Percentiles rank a stretch among this genome's conserved stretches.
These are phyloP conservation scores for Hyaloscypha hepaticicola DNA, from an alignment of 495 filamentous ascomycete genomes.

Conservation along the genomic window DNA sequence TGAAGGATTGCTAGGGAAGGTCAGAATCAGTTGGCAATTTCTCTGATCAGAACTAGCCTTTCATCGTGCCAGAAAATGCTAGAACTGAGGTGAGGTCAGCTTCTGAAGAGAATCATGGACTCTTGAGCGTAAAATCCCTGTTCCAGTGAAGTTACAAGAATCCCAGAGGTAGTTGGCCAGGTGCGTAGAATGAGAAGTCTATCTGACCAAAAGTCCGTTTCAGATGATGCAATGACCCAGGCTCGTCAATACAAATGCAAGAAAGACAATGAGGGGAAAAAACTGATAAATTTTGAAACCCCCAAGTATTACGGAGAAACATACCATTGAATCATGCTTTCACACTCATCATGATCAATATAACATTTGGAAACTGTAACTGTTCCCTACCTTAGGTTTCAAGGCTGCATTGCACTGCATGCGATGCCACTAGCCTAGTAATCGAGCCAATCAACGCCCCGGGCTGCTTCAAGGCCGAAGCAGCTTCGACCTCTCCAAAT, in stretches of 20 bases:
- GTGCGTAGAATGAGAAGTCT: neutral
- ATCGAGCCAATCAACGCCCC: neutral
- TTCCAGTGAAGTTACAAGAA: neutral
- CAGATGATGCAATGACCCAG: neutral
- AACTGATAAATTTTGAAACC: too few relatives aligned
- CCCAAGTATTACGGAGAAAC: neutral
- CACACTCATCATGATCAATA: neutral
- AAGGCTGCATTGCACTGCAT: conserved; percentile 12
- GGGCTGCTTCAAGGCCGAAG: neutral
- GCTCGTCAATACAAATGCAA: neutral
- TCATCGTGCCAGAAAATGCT: conserved; percentile 33
- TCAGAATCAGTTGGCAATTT: neutral
- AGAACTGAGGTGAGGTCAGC: neutral
- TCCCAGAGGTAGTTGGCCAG: neutral
- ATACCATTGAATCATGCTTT: neutral
- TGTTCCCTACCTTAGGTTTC: neutral
- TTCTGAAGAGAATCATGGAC: neutral
- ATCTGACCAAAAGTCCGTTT: neutral
- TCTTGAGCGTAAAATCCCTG: too few relatives aligned
- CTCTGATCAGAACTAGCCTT: conserved; percentile 38
- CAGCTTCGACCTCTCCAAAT: neutral
- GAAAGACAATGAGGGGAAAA: too few relatives aligned
- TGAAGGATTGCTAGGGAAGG: conserved; percentile 77
- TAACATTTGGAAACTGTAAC: neutral
- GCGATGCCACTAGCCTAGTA: neutral